Evolutionary conservation across 2,329 filamentous ascomycete genomes (phyloP).

Genomic region (Talaromyces sp.): DNA sequence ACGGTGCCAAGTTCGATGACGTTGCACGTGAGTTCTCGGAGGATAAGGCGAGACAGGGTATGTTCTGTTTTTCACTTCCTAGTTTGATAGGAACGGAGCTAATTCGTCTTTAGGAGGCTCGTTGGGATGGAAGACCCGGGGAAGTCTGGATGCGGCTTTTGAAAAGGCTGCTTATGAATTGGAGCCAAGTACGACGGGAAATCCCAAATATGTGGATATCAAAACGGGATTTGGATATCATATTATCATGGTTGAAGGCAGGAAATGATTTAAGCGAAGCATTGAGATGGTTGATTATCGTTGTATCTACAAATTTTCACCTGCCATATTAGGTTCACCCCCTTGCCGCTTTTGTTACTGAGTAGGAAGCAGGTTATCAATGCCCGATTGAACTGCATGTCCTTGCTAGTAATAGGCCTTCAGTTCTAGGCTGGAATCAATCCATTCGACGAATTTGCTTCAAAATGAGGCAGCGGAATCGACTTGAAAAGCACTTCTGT

Average conservation of each 20-base stretch:
- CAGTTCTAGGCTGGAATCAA: too few species aligned
- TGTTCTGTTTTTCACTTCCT: constrained; percentile 5
- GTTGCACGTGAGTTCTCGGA: constrained; percentile 67
- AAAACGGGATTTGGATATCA: constrained; percentile 70
- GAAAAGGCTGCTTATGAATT: constrained; percentile 65
- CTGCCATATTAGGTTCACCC: too few species aligned
- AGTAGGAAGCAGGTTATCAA: too few species aligned
- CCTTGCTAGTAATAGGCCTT: too few species aligned
- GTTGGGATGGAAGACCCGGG: constrained; percentile 65
- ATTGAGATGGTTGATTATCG: too few species aligned
- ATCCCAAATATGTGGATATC: constrained; percentile 62
- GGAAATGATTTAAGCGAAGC: constrained; percentile 51
- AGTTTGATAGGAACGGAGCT: not conserved
- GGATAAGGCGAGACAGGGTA: constrained; percentile 65
- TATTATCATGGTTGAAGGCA: constrained; percentile 68
- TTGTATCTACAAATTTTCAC: too few species aligned
- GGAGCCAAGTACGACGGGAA: constrained; percentile 62
- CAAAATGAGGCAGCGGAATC: too few species aligned
- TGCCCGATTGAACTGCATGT: too few species aligned
- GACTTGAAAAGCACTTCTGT: too few species aligned
- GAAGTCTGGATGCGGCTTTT: constrained; percentile 60
- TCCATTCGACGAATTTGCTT: too few species aligned
- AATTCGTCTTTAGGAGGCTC: constrained; percentile 53
- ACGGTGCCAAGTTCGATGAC: constrained; percentile 65
- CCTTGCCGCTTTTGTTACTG: too few species aligned